These are phyloP conservation scores for Piloderma croceum DNA, from an alignment of 768 basidiomycete genomes.

Conservation along the genomic window DNA sequence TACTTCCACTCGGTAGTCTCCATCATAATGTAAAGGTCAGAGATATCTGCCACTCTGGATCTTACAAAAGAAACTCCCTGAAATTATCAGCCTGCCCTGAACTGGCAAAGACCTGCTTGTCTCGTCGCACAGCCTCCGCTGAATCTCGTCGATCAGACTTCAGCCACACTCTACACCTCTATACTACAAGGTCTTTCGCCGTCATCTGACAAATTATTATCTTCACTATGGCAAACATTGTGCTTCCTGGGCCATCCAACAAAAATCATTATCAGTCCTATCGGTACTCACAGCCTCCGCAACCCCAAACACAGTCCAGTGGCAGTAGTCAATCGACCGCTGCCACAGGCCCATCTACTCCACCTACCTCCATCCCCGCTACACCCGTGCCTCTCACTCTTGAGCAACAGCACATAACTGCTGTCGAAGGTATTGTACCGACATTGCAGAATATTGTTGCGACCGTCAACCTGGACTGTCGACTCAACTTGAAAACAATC, in stretches of 20 bases:
- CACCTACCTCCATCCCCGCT: conserved; percentile 49
- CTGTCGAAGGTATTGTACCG: conserved; percentile 97
- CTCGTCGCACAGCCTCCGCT: no score
- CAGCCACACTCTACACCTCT: no score
- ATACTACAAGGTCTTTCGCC: no score
- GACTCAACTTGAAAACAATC: conserved; percentile 96
- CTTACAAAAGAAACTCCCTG: no score
- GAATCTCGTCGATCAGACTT: no score
- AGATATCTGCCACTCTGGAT: no score
- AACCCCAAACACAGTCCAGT: conserved; percentile 22
- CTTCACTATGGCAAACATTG: no score
- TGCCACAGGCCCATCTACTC: conserved; percentile 58
- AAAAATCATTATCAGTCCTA: conserved; percentile 47
- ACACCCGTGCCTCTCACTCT: conserved; percentile 74
- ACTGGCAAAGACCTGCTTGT: no score
- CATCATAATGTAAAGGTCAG: no score
- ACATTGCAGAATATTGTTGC: conserved; percentile 99
- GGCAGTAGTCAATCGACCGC: conserved; percentile 34
- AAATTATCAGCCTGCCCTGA: no score
- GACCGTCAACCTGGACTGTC: conserved; percentile 95
- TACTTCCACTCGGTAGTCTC: no score
- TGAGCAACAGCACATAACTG: conserved; percentile 92
- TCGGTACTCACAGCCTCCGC: conserved; percentile 28
- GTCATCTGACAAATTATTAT: no score
- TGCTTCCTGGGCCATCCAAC: conserved; percentile 51